phyloP scores from a whole-genome alignment of 129 eudicot species.

The Chrysanthemum makinoi region DNA sequence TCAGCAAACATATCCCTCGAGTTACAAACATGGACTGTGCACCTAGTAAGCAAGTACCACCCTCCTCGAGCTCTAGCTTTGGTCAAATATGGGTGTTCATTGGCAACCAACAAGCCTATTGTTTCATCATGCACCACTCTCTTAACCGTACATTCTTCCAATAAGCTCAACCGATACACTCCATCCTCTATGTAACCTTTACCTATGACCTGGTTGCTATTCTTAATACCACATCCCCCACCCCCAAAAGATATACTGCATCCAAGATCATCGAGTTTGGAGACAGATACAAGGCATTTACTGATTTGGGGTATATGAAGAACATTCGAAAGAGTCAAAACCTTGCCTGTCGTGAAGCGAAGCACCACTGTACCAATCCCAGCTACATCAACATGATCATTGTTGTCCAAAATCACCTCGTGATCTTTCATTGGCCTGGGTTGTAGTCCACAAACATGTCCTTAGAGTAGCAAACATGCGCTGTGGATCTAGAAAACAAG shows the following conservation, averaged over 20 bases:
- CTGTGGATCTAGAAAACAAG: neutral
- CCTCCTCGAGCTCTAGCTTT: too few species aligned
- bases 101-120: too few species aligned
- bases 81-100: too few species aligned
- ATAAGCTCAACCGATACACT: slow-evolving; percentile 5
- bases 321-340: neutral
- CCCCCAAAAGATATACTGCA: slow-evolving; percentile 1
- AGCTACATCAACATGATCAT: neutral
- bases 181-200: slow-evolving; percentile 5
- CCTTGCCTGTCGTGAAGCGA: neutral
- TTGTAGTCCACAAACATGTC: slow-evolving; percentile 11
- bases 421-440: neutral
- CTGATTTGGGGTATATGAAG: neutral
- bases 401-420: neutral
- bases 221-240: neutral
- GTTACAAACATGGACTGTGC: too few species aligned
- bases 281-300: neutral
- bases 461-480: slow-evolving; percentile 1
- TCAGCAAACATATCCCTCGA: too few species aligned
- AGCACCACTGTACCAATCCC: slow-evolving; percentile 10
- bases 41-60: too few species aligned
- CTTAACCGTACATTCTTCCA: neutral
- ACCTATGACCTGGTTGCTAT: neutral
- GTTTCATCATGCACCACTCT: too few species aligned
- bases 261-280: neutral